A percentile compares a stretch with the other conserved stretches of the same genome.
Evolutionary conservation across 2,329 filamentous ascomycete genomes (phyloP).

Genomic region (Lachnellula subtilissima): DNA sequence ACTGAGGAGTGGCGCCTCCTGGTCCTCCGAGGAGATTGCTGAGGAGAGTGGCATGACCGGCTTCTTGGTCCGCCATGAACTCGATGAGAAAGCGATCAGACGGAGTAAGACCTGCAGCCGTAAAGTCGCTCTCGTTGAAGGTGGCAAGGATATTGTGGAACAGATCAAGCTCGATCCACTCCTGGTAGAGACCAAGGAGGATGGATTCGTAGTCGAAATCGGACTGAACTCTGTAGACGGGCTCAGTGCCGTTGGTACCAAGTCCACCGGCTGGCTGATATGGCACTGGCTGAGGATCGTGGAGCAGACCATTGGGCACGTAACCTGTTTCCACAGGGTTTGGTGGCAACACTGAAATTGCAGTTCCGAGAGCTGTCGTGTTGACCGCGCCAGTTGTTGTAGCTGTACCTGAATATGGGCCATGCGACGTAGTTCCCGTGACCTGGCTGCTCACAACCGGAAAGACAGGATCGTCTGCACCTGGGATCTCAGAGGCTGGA

Average conservation of each 20-base stretch:
- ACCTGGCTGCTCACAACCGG: conserved; percentile 44
- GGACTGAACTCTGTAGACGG: conserved; percentile 71
- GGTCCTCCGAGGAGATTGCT: conserved; percentile 68
- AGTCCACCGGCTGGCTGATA: conserved; percentile 69
- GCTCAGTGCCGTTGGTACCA: conserved; percentile 71
- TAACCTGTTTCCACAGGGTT: conserved; percentile 64
- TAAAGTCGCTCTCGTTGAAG: conserved; percentile 66
- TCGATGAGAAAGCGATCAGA: conserved; percentile 67
- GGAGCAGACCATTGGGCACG: conserved; percentile 64
- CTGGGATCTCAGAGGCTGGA: conserved; percentile 25
- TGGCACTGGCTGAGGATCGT: conserved; percentile 63
- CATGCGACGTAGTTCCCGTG: conserved; percentile 61
- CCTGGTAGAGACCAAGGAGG: conserved; percentile 71
- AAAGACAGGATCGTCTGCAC: conserved; percentile 19
- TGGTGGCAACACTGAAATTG: conserved; percentile 53
- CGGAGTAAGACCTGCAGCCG: conserved; percentile 59
- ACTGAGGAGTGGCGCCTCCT: conserved; percentile 61
- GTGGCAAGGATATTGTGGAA: conserved; percentile 71
- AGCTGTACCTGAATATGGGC: conserved; percentile 60
- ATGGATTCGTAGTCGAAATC: conserved; percentile 78
- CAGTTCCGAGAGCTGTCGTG: conserved; percentile 51
- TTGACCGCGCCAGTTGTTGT: conserved; percentile 67
- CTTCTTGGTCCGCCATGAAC: conserved; percentile 74
- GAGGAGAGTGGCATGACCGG: conserved; percentile 71
- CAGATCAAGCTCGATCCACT: conserved; percentile 79